Evolutionary conservation across 805 yeast genomes (phyloP).

Genomic region (Priceomyces medius): DNA sequence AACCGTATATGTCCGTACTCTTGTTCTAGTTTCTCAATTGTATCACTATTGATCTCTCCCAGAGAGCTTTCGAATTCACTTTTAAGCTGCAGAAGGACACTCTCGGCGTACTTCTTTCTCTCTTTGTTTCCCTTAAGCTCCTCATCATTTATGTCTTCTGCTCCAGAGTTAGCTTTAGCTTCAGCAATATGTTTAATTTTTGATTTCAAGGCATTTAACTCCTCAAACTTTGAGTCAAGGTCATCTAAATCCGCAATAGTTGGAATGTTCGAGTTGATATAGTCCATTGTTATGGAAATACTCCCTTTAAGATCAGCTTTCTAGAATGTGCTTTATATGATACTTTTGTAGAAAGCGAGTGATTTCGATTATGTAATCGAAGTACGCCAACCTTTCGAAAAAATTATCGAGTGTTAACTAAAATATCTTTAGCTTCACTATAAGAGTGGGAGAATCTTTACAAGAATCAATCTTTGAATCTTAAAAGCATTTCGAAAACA

Average conservation of each 20-base stretch:
- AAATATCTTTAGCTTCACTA: too few relatives aligned
- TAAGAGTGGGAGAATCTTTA: too few relatives aligned
- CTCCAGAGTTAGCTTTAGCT: background rate
- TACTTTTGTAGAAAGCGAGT: background rate
- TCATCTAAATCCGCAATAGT: slow-evolving; percentile 32
- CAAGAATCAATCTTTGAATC: background rate
- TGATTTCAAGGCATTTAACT: slow-evolving; percentile 19
- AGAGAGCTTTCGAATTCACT: background rate
- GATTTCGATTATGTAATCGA: slow-evolving; percentile 2
- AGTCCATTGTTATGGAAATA: slow-evolving; percentile 18
- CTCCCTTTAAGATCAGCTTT: too few relatives aligned
- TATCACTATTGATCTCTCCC: slow-evolving; percentile 4
- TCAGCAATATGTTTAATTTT: slow-evolving; percentile 9
- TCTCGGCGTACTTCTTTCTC: slow-evolving; percentile 1
- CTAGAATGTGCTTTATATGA: too few relatives aligned
- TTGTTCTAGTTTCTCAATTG: slow-evolving; percentile 11
- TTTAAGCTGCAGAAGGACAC: slow-evolving; percentile 1
- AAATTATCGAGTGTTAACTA: slow-evolving; percentile 1
- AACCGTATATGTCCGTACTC: slow-evolving; percentile 16
- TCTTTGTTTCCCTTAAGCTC: slow-evolving; percentile 1
- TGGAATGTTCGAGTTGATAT: slow-evolving; percentile 34
- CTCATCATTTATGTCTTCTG: background rate
- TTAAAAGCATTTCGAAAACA: background rate
- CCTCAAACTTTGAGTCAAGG: slow-evolving; percentile 24
- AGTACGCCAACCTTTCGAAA: background rate